Percentiles rank a stretch among this genome's conserved stretches.
Conservation (phyloP, 2,329 filamentous ascomycete species). For the Fusarium devonianum region DNA sequence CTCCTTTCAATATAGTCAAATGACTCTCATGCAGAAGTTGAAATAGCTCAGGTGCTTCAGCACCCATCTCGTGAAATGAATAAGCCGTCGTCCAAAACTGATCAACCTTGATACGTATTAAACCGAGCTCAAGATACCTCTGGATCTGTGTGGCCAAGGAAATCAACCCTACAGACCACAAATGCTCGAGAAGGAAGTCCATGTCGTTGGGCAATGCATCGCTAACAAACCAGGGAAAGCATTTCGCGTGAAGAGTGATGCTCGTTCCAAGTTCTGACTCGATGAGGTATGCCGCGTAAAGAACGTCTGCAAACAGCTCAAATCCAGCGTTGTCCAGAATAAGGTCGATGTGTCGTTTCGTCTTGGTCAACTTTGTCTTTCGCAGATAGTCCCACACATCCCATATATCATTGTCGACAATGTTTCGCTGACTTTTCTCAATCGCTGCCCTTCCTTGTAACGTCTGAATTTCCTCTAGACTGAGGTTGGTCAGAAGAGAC, state of each 20-base stretch:
- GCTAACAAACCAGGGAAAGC: conserved; percentile 75
- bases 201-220: conserved; percentile 73
- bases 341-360: conserved; percentile 67
- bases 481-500: conserved; percentile 68
- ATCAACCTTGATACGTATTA: conserved; percentile 41
- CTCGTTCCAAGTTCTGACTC: conserved; percentile 67
- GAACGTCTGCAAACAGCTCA: conserved; percentile 73
- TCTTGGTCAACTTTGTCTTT: conserved; percentile 40
- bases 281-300: conserved; percentile 72
- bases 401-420: conserved; percentile 69
- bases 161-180: conserved; percentile 1
- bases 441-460: conserved; percentile 69
- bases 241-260: conserved; percentile 71
- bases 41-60: conserved; percentile 59
- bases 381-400: conserved; percentile 57
- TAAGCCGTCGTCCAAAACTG: conserved; percentile 68
- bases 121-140: conserved; percentile 3
- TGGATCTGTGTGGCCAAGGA: conserved; percentile 4
- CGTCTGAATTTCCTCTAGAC: conserved; percentile 73
- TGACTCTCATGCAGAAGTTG: conserved; percentile 68
- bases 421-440: conserved; percentile 68
- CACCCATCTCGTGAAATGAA: conserved; percentile 69
- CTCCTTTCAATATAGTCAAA: conserved; percentile 74
- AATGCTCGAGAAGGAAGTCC: not conserved
- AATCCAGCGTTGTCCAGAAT: conserved; percentile 78